Conservation (phyloP, 1,284 basidiomycete species). For the Puccinia hordei region DNA sequence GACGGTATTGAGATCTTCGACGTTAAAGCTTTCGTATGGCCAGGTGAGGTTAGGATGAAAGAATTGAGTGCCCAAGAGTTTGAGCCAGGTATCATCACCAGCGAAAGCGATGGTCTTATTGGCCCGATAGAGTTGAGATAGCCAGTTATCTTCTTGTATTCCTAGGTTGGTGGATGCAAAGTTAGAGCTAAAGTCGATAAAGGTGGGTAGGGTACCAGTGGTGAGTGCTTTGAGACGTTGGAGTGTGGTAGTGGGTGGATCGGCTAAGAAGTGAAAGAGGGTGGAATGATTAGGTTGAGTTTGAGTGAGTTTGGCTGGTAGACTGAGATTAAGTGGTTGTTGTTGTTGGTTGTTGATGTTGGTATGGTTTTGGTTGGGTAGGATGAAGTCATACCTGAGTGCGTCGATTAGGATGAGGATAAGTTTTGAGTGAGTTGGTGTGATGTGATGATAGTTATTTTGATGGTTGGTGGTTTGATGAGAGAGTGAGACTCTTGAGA, state of each 20-base stretch:
- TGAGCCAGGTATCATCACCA: conserved; percentile 96
- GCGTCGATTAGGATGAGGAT: conserved; percentile 89
- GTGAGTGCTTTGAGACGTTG: conserved; percentile 94
- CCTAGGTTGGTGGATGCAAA: conserved; percentile 73
- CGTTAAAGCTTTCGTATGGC: conserved; percentile 93
- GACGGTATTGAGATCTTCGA: conserved; percentile 94
- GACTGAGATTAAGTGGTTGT: conserved; percentile 67
- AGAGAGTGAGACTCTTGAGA: conserved; percentile 70
- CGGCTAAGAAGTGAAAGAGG: conserved; percentile 83
- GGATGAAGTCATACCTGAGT: conserved; percentile 89
- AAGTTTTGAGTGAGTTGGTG: conserved; percentile 74
- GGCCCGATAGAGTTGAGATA: conserved; percentile 59
- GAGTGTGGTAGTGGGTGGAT: conserved; percentile 92
- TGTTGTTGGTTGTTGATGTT: no score
- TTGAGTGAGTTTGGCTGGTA: conserved; percentile 73
- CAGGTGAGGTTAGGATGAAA: neutral
- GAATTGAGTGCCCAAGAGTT: conserved; percentile 67
- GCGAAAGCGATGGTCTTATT: conserved; percentile 73
- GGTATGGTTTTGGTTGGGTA: no score
- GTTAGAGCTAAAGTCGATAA: conserved; percentile 88
- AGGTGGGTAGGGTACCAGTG: conserved; percentile 92
- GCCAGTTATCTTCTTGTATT: conserved; percentile 79
- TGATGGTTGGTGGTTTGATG: neutral
- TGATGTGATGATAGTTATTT: neutral
- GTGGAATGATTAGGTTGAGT: conserved; percentile 72